Percentiles rank a stretch among this genome's conserved stretches.
Evolutionary conservation across 305 asterid genomes (phyloP).

Genomic region (Striga hermonthica): DNA sequence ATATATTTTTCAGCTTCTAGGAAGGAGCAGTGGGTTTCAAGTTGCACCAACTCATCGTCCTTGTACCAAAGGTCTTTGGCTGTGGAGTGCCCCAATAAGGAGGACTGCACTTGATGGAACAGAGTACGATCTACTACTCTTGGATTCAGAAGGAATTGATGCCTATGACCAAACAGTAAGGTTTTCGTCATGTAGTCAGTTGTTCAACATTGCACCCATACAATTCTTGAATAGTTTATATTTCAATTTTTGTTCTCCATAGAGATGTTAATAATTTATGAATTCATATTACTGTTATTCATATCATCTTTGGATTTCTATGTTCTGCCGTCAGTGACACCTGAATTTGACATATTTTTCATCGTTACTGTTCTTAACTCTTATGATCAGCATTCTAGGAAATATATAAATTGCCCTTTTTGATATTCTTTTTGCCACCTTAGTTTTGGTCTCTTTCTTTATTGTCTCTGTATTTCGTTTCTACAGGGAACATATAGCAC

Average conservation of each 20-base stretch:
- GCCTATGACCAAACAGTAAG: slow-evolving; percentile 96
- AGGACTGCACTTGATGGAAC: slow-evolving; percentile 96
- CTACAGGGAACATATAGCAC: slow-evolving; percentile 96
- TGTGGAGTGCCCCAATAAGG: slow-evolving; percentile 89
- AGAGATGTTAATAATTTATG: not conserved
- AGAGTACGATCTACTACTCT: slow-evolving; percentile 78
- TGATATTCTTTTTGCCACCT: slow-evolving; percentile 1
- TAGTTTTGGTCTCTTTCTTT: slow-evolving; percentile 4
- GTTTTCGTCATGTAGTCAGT: slow-evolving; percentile 29
- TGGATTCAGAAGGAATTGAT: slow-evolving; percentile 94
- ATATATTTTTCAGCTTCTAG: slow-evolving; percentile 73
- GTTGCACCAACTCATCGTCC: slow-evolving; percentile 97
- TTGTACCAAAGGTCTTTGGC: slow-evolving; percentile 97
- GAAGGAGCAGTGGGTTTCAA: slow-evolving; percentile 96
- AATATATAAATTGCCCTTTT: slow-evolving; percentile 20
- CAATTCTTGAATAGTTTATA: not conserved
- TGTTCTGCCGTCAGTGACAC: slow-evolving; percentile 3
- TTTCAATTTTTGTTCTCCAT: not conserved
- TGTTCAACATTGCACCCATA: slow-evolving; percentile 11
- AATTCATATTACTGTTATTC: not conserved
- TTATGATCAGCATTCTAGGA: slow-evolving; percentile 5
- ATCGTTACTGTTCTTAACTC: slow-evolving; percentile 12
- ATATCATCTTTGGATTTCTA: slow-evolving; percentile 6
- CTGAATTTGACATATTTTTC: not conserved
- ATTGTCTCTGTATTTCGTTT: not conserved